Conservation (phyloP, 2,329 filamentous ascomycete species). For the Neonectria coccinea region DNA sequence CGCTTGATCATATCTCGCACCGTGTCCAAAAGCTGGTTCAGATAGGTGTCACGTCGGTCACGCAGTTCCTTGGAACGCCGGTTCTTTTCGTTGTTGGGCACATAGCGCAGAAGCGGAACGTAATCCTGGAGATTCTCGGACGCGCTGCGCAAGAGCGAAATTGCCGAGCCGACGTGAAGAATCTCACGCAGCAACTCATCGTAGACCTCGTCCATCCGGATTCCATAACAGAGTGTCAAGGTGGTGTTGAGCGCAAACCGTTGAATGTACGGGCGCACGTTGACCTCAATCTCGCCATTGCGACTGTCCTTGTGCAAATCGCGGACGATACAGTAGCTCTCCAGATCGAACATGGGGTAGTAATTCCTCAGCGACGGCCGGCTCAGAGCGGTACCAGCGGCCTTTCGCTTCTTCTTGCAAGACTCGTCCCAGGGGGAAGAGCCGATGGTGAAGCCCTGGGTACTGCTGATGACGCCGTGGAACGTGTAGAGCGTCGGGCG, state of each 20-base stretch:
- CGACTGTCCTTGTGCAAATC: constrained; percentile 59
- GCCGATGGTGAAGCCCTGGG: constrained; percentile 68
- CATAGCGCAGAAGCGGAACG: constrained; percentile 61
- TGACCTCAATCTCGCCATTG: constrained; percentile 56
- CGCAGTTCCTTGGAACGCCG: constrained; percentile 59
- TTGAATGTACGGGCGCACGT: constrained; percentile 63
- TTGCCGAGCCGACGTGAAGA: constrained; percentile 63
- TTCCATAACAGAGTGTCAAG: constrained; percentile 65
- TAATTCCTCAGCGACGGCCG: constrained; percentile 60
- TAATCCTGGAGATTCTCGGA: constrained; percentile 67
- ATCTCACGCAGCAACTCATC: constrained; percentile 64
- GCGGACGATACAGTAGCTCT: constrained; percentile 62
- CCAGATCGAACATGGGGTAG: constrained; percentile 65
- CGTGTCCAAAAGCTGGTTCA: constrained; percentile 61
- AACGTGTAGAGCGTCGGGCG: constrained; percentile 65
- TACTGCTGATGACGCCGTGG: constrained; percentile 63
- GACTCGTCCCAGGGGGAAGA: constrained; percentile 65
- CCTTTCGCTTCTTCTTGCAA: constrained; percentile 65
- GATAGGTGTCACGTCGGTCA: constrained; percentile 60
- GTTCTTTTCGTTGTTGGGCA: constrained; percentile 65
- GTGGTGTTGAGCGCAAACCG: constrained; percentile 66
- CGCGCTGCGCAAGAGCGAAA: constrained; percentile 61
- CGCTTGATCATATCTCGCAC: constrained; percentile 52
- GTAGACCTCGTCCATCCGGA: constrained; percentile 65
- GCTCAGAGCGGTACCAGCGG: constrained; percentile 60